Evolutionary conservation across 768 basidiomycete species (phyloP), one percentile per base, ranked within the genome.

Genomic region (Mycena rosella): DNA sequence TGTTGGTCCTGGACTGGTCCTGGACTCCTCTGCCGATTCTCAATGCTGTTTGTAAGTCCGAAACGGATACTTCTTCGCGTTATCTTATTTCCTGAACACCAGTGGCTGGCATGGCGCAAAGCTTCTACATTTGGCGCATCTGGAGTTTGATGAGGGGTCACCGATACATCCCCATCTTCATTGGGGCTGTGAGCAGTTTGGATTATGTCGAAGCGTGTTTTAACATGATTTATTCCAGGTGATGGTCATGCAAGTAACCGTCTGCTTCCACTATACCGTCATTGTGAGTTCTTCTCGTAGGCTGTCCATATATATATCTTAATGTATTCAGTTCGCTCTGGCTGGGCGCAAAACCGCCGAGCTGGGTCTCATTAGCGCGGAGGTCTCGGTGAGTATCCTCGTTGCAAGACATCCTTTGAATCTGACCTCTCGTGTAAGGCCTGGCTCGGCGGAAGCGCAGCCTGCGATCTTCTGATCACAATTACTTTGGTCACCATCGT

Each of bases 401-500:
- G 24, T 45, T 51, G n/a, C 7, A 58, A 57, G 14, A 29, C 17
- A 48, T 29, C 30, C 40, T 40, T 40, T 5, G 27, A 8, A 58
- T 24, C 38, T 34, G 49, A 52, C 24, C 24, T 15, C 22, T 34
- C 34, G 34, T 7, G 3, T 6, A 57, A 22, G 79, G 30, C 66
- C 54, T 68, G 70, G 67, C 63, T 73, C 36, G 53, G 15, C 26
- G 64, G 60, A 9, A 64, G 42, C 22, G 63, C 68, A 5, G 42
- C 51, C 5, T 71, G 67, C 52, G 68, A 73, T 65, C 20, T 70
- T 3, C 51, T 69, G 27, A 73, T 62, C 67, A 77, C 80, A 77
- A 78, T 65, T 71, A 62, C 81, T 77, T 30, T 56, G 32, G 47
- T 60, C 44, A 47, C n/a, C 26, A 63, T 30, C 15, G 71, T 72